Evolutionary conservation across 169 alveolate species (phyloP), one percentile per base, ranked within the genome.

Genomic region (Toxoplasma gondii): DNA sequence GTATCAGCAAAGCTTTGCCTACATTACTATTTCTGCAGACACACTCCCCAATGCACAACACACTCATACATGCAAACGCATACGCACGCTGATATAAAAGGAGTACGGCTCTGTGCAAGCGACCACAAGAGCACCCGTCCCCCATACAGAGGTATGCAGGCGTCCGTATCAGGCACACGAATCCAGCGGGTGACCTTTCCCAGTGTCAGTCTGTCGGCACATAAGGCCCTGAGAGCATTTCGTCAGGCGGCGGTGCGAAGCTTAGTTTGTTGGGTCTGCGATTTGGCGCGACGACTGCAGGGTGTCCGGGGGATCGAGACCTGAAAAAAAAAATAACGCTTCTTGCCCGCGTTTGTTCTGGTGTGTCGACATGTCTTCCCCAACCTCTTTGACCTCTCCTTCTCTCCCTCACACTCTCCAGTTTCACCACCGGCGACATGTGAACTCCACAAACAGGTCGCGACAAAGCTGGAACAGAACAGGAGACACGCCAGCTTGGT

Each of bases 181-280:
- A 2, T 10, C 64, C 86, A 34, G 86, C 22, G 17, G 54, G 34
- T 31, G 53, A 2, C 34, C 36, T 39, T 9, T 82, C 41, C 12
- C 4, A 12, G 58, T 1, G 9, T 82, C 41, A 82, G 39, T 82
- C 90, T 36, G 90, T 41, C 45, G 95, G 95, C 22, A 91, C 95
- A 49, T 93, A 93, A 4, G 95, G 95, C 67, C 95, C 95, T 54
- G 95, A 53, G 36, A 93, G 95, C 9, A 93, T 69, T 34, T 93
- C 95, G 38, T 93, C 95, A 0, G 95, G 95, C 36, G 95, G 95
- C 29, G 95, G 95, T 67, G 95, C 95, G 91, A 93, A 93, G 74
- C 91, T 69, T 22, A 93, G 93, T 39, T 78, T 81, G 41, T 93
- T 93, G 31, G 90, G 95, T 49, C 58, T 49, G n/a, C 91, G 88